Evolutionary conservation across 2,329 filamentous ascomycete genomes (phyloP), one percentile per base, ranked within the genome.

Genomic region (Trichoderma gracile): DNA sequence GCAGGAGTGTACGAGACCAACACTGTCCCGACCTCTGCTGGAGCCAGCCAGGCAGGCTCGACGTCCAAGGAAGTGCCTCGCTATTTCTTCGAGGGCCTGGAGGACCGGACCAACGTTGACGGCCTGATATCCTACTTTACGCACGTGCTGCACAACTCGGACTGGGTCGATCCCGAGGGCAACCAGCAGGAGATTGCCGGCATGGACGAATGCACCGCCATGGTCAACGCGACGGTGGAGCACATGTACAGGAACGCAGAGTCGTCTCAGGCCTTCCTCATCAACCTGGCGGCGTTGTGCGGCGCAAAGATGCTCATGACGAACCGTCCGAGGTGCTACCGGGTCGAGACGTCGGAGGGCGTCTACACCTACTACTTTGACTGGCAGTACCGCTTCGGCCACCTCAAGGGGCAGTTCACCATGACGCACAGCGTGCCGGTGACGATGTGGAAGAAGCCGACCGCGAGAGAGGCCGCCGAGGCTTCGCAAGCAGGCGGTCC

Each of bases 321-420:
- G 14, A 74, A 75, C 6, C 72, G 77, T 21, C 76, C 75, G 23
- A 71, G 77, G 52, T 76, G 76, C 61, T 76, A 82, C 19, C 79
- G 81, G 12, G 63, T 82, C 23, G 80, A 82, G n/a, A 74, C 78
- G 21, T 71, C 74, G 2, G 72, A 76, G 2, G 78, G 78, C 15
- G 71, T 77, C 43, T 80, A 77, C 38, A 75, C 77, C 56, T 88
- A 87, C 71, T 73, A 75, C 52, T 82, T 81, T 67, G 76, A 78
- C 61, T 89, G 85, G 85, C 79, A 82, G 66, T 80, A 87, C 69
- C 77, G 78, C 58, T 83, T 84, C 65, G 86, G 86, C 0, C 75
- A 78, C n/a, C 71, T 86, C 10, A 76, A 77, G 58, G 84, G 83
- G 2, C 76, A 78, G 50, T 87, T 86, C 68, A 79, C 77, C 30